Evolutionary conservation across 192 early-diverging fungal species (phyloP), one percentile per base, ranked within the genome.

Genomic region (Podila minutissima): DNA sequence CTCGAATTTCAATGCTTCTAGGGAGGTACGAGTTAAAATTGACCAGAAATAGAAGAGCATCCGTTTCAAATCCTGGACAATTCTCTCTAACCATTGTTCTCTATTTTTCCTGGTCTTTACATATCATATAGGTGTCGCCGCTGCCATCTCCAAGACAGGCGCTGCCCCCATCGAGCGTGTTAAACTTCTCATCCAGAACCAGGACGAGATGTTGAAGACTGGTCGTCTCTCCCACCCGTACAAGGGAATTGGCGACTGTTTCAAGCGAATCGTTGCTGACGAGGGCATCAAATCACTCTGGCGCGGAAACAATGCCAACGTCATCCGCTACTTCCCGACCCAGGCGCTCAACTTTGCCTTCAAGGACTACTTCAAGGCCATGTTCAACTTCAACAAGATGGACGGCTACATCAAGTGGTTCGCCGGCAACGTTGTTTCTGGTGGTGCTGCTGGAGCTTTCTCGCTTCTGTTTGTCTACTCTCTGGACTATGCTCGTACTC

Each of bases 151-250:
- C 91, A 99, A 99, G 95, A 98, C 97, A 68, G 93, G 93, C 76
- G 94, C 96, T 71, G 97, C 97, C 84, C 97, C 97, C 78, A 96
- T 99, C 85, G 96, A 99, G 88, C 95, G 97, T 90, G 95, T 99
- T 84, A 97, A 97, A 92, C 93, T 99, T 68, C 90, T 98, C 74
- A 90, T 97, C 87, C 95, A 97, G 88, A 95, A 94, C 88, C 95
- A 97, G 86, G 95, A 94, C 74, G 92, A 93, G 82, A 92, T 94
- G 91, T 86, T 94, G 86, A 94, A 92, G 85, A 83, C 87, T 31
- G 95, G 93, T 65, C 91, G 93, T 91, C 91, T 94, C 66, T 74
- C 85, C 41, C 69, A 83, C 85, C 94, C 91, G 77, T 97, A 99
- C 94, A 96, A 92, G 87, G 95, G 96, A 82, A 98, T 98, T 82